Evolutionary conservation across 2,329 filamentous ascomycete genomes (phyloP).

Genomic region (Aspergillus jensenii): DNA sequence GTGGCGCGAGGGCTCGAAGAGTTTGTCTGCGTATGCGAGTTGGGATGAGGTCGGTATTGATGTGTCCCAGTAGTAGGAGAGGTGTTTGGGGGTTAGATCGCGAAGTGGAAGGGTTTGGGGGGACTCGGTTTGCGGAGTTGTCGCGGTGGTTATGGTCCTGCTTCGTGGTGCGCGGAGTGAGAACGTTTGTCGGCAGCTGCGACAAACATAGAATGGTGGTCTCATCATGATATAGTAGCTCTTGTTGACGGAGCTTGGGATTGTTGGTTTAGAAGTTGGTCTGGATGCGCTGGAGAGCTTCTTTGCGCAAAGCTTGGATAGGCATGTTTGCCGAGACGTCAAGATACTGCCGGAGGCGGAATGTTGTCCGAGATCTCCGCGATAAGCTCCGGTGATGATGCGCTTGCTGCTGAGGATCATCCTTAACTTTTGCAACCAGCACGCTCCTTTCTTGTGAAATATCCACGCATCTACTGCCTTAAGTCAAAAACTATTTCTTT

Average conservation of each 20-base stretch:
- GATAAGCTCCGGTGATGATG: conserved; percentile 15
- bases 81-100: conserved; percentile 32
- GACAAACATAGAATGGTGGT: conserved; percentile 9
- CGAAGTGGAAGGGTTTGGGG: conserved; percentile 29
- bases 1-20: conserved; percentile 48
- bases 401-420: background rate
- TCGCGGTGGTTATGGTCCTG: conserved; percentile 15
- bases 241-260: background rate
- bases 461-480: background rate
- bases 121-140: conserved; percentile 7
- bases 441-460: background rate
- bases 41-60: conserved; percentile 44
- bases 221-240: conserved; percentile 2
- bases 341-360: background rate
- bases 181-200: conserved; percentile 5
- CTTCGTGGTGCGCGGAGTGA: background rate
- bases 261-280: background rate
- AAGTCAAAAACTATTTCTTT: background rate
- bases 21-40: conserved; percentile 45
- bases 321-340: conserved; percentile 15
- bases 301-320: conserved; percentile 15
- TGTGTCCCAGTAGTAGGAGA: conserved; percentile 54
- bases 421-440: background rate
- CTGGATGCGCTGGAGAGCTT: conserved; percentile 12
- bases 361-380: conserved; percentile 16